These are phyloP conservation scores for Zalaria obscura DNA, from an alignment of 2,329 filamentous ascomycete genomes.

Conservation along the genomic window DNA sequence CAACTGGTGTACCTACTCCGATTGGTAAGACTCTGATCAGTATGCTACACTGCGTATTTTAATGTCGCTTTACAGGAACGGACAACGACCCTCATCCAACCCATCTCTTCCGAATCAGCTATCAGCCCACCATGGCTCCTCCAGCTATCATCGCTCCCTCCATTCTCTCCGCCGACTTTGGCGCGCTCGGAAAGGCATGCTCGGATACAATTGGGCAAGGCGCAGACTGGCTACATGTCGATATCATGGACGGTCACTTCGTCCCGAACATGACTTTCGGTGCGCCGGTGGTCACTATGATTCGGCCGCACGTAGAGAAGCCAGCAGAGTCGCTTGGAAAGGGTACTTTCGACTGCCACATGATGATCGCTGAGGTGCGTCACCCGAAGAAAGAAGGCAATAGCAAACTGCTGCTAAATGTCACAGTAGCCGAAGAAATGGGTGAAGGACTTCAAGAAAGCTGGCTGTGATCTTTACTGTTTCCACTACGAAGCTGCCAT, in stretches of 20 bases:
- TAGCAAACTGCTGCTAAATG: not conserved
- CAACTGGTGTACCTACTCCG: no score
- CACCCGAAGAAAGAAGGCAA: not conserved
- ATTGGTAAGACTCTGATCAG: no score
- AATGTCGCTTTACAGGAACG: no score
- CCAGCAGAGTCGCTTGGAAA: constrained; percentile 57
- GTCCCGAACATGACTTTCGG: constrained; percentile 98
- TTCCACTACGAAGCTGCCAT: constrained; percentile 98
- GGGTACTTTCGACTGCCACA: constrained; percentile 97
- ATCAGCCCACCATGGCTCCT: constrained; percentile 54
- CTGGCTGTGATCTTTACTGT: constrained; percentile 96
- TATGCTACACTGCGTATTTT: no score
- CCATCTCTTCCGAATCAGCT: not conserved
- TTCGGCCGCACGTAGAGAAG: constrained; percentile 69
- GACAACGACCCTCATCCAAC: no score
- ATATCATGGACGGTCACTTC: constrained; percentile 98
- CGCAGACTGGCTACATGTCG: constrained; percentile 87
- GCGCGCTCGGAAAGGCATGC: constrained; percentile 73
- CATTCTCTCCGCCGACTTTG: constrained; percentile 97
- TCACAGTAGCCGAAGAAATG: constrained; percentile 74
- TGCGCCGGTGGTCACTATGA: constrained; percentile 86
- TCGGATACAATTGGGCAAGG: constrained; percentile 71
- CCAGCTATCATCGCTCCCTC: constrained; percentile 91
- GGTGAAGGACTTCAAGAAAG: constrained; percentile 88
- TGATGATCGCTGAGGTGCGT: constrained; percentile 95